These are phyloP conservation scores for Aureobasidium melanogenum DNA, from an alignment of 2,329 filamentous ascomycete genomes.

Conservation along the genomic window DNA sequence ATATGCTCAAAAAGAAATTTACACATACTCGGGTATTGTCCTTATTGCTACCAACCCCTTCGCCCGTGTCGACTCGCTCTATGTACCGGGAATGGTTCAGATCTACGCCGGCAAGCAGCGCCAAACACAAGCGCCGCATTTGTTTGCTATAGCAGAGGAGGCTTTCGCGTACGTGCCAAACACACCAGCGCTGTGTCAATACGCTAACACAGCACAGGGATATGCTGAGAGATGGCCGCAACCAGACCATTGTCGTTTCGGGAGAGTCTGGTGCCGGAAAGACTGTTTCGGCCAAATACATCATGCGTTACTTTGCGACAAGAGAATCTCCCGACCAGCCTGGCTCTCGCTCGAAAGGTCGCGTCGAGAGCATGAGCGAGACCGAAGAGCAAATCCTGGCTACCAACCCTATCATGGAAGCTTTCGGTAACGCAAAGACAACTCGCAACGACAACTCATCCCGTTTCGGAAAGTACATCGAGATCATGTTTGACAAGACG, in stretches of 20 bases:
- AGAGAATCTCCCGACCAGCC: conserved; percentile 88
- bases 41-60: conserved; percentile 98
- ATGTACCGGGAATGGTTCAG: conserved; percentile 99
- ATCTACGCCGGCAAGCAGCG: conserved; percentile 96
- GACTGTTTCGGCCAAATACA: conserved; percentile 98
- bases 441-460: conserved; percentile 99
- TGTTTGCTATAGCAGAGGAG: conserved; percentile 98
- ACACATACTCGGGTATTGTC: conserved; percentile 98
- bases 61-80: conserved; percentile 91
- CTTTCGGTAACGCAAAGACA: conserved; percentile 99
- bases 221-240: conserved; percentile 91
- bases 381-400: conserved; percentile 97
- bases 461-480: conserved; percentile 98
- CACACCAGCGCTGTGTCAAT: not conserved
- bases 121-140: conserved; percentile 90
- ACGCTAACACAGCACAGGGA: conserved; percentile 48
- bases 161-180: conserved; percentile 71
- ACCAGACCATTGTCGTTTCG: conserved; percentile 98
- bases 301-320: conserved; percentile 99
- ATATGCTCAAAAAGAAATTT: conserved; percentile 98
- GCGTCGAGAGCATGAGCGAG: conserved; percentile 78
- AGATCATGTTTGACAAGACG: conserved; percentile 95
- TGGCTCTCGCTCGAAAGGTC: conserved; percentile 65
- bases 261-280: conserved; percentile 98
- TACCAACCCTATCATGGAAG: conserved; percentile 99